These are phyloP conservation scores for Petunia hybrid DNA, from an alignment of 305 asterid species.

Conservation along the genomic window DNA sequence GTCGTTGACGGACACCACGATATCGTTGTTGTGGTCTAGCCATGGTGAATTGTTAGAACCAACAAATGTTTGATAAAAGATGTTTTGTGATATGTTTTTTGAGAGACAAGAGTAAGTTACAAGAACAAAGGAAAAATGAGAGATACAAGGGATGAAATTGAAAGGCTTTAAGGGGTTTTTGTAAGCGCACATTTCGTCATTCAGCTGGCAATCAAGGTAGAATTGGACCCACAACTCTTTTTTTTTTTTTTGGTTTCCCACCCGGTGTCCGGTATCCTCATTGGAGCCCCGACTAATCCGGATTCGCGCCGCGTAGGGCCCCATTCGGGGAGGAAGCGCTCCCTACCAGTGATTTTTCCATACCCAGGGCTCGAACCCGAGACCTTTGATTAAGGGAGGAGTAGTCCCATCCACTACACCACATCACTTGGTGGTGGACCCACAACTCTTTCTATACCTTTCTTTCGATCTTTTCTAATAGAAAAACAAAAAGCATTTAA, in stretches of 20 bases:
- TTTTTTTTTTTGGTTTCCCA: not conserved
- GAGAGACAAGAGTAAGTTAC: conserved; percentile 26
- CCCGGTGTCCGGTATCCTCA: too few species aligned
- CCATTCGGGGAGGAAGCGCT: too few species aligned
- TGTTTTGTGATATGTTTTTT: conserved; percentile 38
- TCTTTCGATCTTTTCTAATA: conserved; percentile 38
- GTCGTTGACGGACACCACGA: conserved; percentile 96
- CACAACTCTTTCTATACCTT: conserved; percentile 48
- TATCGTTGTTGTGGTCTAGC: conserved; percentile 80
- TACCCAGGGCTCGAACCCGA: too few species aligned
- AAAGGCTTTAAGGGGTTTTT: conserved; percentile 43
- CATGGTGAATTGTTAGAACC: conserved; percentile 43
- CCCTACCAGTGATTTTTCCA: too few species aligned
- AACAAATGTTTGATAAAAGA: not conserved
- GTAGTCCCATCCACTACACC: too few species aligned
- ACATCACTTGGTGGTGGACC: too few species aligned
- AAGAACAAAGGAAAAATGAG: not conserved
- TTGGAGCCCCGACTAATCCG: too few species aligned
- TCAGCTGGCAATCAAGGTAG: conserved; percentile 55
- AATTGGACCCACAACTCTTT: conserved; percentile 55
- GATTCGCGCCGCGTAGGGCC: too few species aligned
- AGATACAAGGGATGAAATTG: not conserved
- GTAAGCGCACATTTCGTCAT: conserved; percentile 68
- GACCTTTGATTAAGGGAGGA: too few species aligned
- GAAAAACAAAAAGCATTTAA: too few species aligned